Evolutionary conservation across 2,329 filamentous ascomycete species (phyloP), one percentile per base, ranked within the genome.

Genomic region (Cladosporium sphaerospermum): DNA sequence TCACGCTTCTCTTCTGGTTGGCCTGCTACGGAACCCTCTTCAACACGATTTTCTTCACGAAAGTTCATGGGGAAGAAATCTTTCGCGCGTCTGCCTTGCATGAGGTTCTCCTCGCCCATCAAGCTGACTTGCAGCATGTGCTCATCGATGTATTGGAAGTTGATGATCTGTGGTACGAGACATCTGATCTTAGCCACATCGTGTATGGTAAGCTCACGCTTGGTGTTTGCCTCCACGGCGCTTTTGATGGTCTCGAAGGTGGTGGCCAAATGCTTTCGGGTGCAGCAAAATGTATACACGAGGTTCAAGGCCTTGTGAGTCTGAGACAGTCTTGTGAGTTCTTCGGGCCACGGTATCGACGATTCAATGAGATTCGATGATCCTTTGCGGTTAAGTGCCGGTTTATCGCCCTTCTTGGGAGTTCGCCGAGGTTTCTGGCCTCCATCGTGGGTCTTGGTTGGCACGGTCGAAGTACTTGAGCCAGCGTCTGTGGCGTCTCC

Each of bases 271-370:
- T 97, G 88, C 67, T 95, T 96, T 43, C 93, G 84, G 1, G 92
- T 92, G 66, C 85, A 93, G 73, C 89, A 95, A 66, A 99, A 97
- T 0, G 93, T 97, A 63, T 89, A 96, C 1, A 97, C 89, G 1
- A 97, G 73, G 62, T 96, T 99, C 55, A 99, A 73, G 1, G 93
- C 92, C 56, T 84, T 81, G 67, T 97, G 88, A 0, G 85, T 87
- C 67, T 85, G 84, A 23, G 86, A 83, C 8, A 97, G 77, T 40
- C 77, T 75, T 53, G 82, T 85, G 68, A 97, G 88, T 43, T 79
- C 75, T 1, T 81, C 77, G 0, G 91, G 90, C 90, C 92, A 96
- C 40, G 79, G 78, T 47, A 78, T 73, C 1, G 75, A 67, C 1
- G 75, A 70, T 58, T 80, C 76, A n/a, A 80, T 70, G 0, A 77